Evolutionary conservation across 306 rosid species (phyloP), one percentile per base, ranked within the genome.

Genomic region (Trifolium dubium): DNA sequence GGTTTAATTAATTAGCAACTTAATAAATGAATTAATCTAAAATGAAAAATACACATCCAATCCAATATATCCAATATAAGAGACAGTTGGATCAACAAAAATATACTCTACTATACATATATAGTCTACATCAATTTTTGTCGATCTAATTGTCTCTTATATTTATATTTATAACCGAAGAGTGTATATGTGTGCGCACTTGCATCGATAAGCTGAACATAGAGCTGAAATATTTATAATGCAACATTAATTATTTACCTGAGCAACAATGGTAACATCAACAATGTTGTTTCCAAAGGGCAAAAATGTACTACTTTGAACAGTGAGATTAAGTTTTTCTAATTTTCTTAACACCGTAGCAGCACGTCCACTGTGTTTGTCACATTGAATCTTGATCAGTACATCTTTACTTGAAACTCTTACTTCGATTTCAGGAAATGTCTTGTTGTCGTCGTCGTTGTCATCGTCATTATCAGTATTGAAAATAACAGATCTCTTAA

Each of bases 341-440:
- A 89, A 65, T 64, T 83, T 69, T 14, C 65, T 5, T 11, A 93
- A 71, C 67, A 91, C 59, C 8, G 65, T 66, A 3, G 86, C 46
- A 1, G 82, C 74, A 37, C 67, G 64, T 0, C 89, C 91, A 32
- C 69, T 81, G 9, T 72, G 83, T 53, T 82, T 91, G 62, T 91
- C 78, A 28, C 94, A 84, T 77, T 86, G 89, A 77, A 92, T 77
- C 78, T 85, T 81, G 34, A 93, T 72, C 66, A 93, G 86, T 1
- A 89, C 80, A 51, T 89, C 90, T 63, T 82, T 88, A 5, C 75
- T 87, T 0, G 86, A 84, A 39, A 88, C 83, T 80, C 89, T 89
- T 5, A 91, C 93, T 80, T 93, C 94, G 7, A 93, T 89, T 39
- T 86, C 86, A 0, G 92, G 94, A 32, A 91, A 86, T 9, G 80